Percentiles rank a stretch among this genome's conserved stretches.
These are phyloP conservation scores for Exophiala spinifera DNA, from an alignment of 2,329 filamentous ascomycete species.

Conservation along the genomic window DNA sequence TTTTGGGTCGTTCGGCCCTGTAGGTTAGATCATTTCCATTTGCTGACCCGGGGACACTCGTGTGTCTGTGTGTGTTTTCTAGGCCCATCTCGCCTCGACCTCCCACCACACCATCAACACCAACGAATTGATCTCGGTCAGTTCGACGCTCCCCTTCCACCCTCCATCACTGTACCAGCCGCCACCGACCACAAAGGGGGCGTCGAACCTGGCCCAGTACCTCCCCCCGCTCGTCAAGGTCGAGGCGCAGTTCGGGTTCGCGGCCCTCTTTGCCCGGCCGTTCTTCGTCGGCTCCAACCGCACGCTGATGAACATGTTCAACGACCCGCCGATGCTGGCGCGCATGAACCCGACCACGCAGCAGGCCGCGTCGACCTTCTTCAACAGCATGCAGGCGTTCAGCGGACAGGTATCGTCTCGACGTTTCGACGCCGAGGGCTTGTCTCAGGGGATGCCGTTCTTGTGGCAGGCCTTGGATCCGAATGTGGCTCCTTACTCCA, in stretches of 20 bases:
- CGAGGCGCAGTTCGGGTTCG: constrained; percentile 3
- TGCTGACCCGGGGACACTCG: no score
- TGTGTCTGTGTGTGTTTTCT: background rate
- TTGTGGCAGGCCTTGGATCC: constrained; percentile 15
- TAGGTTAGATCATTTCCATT: no score
- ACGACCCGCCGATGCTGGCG: constrained; percentile 3
- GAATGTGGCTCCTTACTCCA: constrained; percentile 14
- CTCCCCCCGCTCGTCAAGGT: constrained; percentile 6
- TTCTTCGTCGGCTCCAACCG: constrained; percentile 9
- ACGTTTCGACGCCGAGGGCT: constrained; percentile 4
- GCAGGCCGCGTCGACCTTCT: constrained; percentile 5
- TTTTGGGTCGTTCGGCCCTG: no score
- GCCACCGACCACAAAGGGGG: constrained; percentile 7
- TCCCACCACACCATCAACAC: constrained; percentile 14
- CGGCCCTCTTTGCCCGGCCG: constrained; percentile 6
- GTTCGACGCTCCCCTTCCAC: constrained; percentile 11
- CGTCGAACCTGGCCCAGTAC: constrained; percentile 5
- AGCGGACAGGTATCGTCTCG: constrained; percentile 9
- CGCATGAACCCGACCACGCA: constrained; percentile 9
- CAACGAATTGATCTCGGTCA: constrained; percentile 8
- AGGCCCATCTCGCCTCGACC: constrained; percentile 13
- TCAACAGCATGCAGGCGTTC: constrained; percentile 8
- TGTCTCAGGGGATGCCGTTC: constrained; percentile 13
- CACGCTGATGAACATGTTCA: constrained; percentile 15
- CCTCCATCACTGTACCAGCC: constrained; percentile 7